phyloP scores from a whole-genome alignment of 495 filamentous ascomycete species.

The Penicillium cataractarum region DNA sequence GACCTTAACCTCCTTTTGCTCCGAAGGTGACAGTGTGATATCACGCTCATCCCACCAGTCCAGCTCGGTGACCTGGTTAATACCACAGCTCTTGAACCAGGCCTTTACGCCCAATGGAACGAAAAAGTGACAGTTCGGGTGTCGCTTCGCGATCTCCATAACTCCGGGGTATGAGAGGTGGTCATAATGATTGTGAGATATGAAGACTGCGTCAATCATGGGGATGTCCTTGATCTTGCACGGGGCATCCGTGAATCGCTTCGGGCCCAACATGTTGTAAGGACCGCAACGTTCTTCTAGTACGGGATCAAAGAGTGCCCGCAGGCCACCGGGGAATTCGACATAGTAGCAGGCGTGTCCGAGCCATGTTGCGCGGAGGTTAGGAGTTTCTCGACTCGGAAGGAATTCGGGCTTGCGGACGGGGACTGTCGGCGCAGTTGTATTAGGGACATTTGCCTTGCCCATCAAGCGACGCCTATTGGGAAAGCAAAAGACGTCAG shows the following conservation, averaged over 20 bases:
- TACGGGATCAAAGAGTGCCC: conserved; percentile 94
- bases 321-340: conserved; percentile 85
- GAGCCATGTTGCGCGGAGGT: conserved; percentile 90
- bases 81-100: conserved; percentile 75
- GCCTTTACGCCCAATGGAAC: conserved; percentile 84
- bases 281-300: conserved; percentile 89
- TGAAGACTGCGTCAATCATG: conserved; percentile 83
- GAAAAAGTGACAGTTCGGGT: conserved; percentile 87
- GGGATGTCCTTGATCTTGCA: conserved; percentile 82
- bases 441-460: conserved; percentile 61
- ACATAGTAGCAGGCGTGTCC: conserved; percentile 95
- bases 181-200: conserved; percentile 94
- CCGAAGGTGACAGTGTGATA: conserved; percentile 59
- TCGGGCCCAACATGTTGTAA: conserved; percentile 70
- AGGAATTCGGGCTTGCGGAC: conserved; percentile 74
- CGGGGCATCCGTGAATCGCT: conserved; percentile 78
- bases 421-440: conserved; percentile 66
- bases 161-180: conserved; percentile 81
- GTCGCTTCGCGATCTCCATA: conserved; percentile 65
- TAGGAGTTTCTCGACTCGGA: conserved; percentile 54
- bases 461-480: conserved; percentile 62
- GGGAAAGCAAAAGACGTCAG: neutral
- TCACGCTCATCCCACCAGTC: conserved; percentile 96
- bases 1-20: conserved; percentile 24
- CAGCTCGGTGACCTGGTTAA: conserved; percentile 79